Evolutionary conservation across 306 rosid genomes (phyloP).

Genomic region (Glycine latifolia): DNA sequence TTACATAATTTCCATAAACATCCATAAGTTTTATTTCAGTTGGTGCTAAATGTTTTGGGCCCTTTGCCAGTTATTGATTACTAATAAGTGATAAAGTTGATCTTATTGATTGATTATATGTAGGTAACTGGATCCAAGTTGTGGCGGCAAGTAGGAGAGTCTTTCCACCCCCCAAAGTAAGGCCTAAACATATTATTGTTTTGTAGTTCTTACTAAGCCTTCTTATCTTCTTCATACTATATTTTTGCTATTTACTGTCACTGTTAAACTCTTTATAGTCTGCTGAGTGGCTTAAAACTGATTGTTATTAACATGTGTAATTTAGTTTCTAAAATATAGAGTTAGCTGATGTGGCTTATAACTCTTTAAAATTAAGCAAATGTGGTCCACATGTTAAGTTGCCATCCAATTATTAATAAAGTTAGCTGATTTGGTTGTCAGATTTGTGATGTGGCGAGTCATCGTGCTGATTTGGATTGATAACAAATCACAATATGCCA

Average conservation of each 20-base stretch:
- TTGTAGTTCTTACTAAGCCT: conserved; percentile 35
- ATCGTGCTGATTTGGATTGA: no score
- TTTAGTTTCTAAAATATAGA: no score
- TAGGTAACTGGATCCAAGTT: conserved; percentile 83
- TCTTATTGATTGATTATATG: conserved; percentile 42
- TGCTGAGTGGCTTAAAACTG: not conserved
- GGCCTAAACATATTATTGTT: conserved; percentile 36
- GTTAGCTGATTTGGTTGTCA: no score
- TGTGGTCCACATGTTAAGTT: no score
- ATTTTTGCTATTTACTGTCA: conserved; percentile 29
- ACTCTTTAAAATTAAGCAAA: no score
- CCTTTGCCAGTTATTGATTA: conserved; percentile 17
- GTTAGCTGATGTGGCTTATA: no score
- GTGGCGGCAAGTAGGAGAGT: conserved; percentile 97
- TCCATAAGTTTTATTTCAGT: conserved; percentile 9
- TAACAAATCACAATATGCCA: no score
- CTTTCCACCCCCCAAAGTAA: conserved; percentile 92
- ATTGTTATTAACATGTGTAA: no score
- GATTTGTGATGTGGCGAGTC: no score
- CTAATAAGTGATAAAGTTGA: conserved; percentile 29
- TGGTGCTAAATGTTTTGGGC: conserved; percentile 24
- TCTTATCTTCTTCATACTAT: conserved; percentile 19
- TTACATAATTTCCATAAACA: not conserved
- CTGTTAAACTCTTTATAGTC: not conserved
- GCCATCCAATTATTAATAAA: no score